phyloP scores from a whole-genome alignment of 345 rosid species.

The Citrus mangshanensis region DNA sequence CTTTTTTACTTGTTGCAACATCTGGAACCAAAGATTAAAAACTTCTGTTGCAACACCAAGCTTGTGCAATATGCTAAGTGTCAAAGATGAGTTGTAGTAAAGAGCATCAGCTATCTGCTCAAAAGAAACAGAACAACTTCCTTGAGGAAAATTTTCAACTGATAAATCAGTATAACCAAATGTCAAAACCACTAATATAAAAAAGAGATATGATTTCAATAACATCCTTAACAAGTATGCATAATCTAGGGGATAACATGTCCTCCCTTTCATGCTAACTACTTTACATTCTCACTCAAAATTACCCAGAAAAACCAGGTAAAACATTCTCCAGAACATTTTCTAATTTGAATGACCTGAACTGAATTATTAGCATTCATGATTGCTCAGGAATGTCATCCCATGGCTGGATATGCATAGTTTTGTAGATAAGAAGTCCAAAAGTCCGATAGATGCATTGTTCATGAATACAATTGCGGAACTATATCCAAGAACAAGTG shows the following conservation, averaged over 20 bases:
- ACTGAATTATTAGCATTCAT: background rate
- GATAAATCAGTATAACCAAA: background rate
- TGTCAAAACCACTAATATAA: background rate
- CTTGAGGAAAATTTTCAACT: background rate
- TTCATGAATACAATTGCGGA: background rate
- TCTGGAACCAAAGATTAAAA: constrained; percentile 91
- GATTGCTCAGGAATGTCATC: background rate
- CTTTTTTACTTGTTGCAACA: constrained; percentile 89
- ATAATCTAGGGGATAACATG: background rate
- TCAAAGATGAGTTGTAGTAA: constrained; percentile 78
- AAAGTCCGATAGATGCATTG: background rate
- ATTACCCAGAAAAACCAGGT: background rate
- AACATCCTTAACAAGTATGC: background rate
- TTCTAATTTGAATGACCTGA: background rate
- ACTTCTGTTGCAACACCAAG: constrained; percentile 74
- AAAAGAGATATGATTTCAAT: background rate
- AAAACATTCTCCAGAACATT: background rate
- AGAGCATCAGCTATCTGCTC: constrained; percentile 94
- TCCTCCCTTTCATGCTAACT: background rate
- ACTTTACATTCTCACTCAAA: background rate
- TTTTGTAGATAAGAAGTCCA: background rate
- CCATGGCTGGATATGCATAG: background rate
- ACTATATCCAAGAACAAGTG: background rate
- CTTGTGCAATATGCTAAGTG: constrained; percentile 73
- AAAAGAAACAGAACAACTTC: background rate